Conservation (phyloP, 2,329 filamentous ascomycete species). For the Shiraia sp. region DNA sequence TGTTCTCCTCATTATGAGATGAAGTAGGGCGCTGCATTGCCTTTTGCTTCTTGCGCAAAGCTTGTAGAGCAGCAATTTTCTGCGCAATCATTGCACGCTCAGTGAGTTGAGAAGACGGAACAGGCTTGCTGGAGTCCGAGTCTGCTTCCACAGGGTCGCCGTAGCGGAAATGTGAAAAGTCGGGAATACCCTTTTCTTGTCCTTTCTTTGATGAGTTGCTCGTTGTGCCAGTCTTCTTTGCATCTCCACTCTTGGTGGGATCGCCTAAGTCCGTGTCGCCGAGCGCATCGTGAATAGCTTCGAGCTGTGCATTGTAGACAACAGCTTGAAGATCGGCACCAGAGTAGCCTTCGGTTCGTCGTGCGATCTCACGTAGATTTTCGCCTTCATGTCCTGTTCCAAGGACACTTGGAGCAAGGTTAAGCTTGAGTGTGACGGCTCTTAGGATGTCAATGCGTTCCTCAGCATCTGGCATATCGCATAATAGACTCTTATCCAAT, state of each 20-base stretch:
- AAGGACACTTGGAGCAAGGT: conserved; percentile 69
- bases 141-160: conserved; percentile 56
- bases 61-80: conserved; percentile 81
- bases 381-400: conserved; percentile 40
- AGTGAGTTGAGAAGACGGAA: conserved; percentile 63
- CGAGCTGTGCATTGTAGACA: conserved; percentile 93
- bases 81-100: conserved; percentile 77
- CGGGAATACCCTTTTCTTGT: conserved; percentile 33
- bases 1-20: conserved; percentile 19
- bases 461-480: conserved; percentile 78
- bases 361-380: conserved; percentile 72
- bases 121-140: conserved; percentile 36
- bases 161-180: conserved; percentile 74
- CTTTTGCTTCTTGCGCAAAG: conserved; percentile 67
- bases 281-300: conserved; percentile 93
- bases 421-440: conserved; percentile 81
- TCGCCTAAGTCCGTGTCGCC: conserved; percentile 56
- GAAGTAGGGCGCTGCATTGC: conserved; percentile 42
- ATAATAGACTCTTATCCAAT: conserved; percentile 89
- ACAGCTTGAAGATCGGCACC: conserved; percentile 94
- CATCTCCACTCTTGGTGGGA: conserved; percentile 33
- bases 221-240: conserved; percentile 30
- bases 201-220: conserved; percentile 12
- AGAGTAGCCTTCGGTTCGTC: conserved; percentile 83
- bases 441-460: conserved; percentile 88